phyloP scores from a whole-genome alignment of 1,284 basidiomycete species.

The Rugosomyces carneus region DNA sequence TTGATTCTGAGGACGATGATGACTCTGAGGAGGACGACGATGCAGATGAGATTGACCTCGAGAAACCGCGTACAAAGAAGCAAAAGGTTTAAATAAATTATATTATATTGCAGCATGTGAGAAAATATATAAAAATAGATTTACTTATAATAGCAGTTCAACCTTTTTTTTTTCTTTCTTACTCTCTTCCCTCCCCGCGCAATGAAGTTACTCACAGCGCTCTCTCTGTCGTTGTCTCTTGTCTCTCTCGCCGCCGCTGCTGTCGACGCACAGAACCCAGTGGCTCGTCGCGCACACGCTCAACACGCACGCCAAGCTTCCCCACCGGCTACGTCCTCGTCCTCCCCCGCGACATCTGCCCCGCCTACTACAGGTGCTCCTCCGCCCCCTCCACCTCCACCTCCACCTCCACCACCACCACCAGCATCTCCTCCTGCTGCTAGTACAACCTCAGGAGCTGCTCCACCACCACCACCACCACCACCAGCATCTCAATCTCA shows the following conservation, averaged over 20 bases:
- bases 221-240: slow-evolving; percentile 12
- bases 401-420: slow-evolving; percentile 7
- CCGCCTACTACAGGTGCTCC: slow-evolving; percentile 2
- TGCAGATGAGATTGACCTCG: slow-evolving; percentile 75
- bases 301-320: slow-evolving; percentile 20
- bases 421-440: too few relatives aligned
- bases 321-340: not conserved
- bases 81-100: slow-evolving; percentile 58
- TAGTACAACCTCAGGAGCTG: too few relatives aligned
- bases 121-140: not conserved
- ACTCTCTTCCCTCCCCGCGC: slow-evolving; percentile 14
- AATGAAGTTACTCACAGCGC: slow-evolving; percentile 18
- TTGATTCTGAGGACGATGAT: slow-evolving; percentile 59
- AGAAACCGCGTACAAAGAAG: slow-evolving; percentile 72
- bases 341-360: not conserved
- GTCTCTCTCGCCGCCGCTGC: slow-evolving; percentile 21
- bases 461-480: not conserved
- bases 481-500: not conserved
- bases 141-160: not conserved
- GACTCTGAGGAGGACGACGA: slow-evolving; percentile 67
- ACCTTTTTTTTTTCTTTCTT: slow-evolving; percentile 6
- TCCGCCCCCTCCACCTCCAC: slow-evolving; percentile 5
- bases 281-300: slow-evolving; percentile 15
- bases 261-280: slow-evolving; percentile 18
- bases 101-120: slow-evolving; percentile 9